A percentile compares a stretch with the other conserved stretches of the same genome.
Evolutionary conservation across 352 stramenopile genomes (phyloP).

Genomic region (Phytopythium oedochilum): DNA sequence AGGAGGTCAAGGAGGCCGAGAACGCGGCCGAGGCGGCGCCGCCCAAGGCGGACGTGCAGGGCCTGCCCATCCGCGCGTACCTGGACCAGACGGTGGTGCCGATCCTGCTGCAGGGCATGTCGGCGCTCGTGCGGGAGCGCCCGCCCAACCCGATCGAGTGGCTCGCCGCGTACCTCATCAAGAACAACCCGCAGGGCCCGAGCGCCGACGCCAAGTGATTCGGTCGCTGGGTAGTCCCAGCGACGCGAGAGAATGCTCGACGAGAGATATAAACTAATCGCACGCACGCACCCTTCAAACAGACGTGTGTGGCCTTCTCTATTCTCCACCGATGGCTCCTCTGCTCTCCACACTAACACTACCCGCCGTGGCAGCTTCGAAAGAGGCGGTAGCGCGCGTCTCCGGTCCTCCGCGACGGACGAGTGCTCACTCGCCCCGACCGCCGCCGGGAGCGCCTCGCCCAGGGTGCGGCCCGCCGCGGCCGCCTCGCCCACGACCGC

Average conservation of each 20-base stretch:
- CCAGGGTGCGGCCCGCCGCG: too few species aligned
- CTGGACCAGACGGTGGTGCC: constrained; percentile 98
- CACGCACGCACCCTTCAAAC: neutral
- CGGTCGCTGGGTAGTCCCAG: neutral
- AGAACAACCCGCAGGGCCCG: constrained; percentile 93
- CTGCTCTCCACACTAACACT: neutral
- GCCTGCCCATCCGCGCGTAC: constrained; percentile 96
- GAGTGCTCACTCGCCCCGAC: constrained; percentile 22
- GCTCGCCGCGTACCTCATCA: constrained; percentile 94
- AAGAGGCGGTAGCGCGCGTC: neutral
- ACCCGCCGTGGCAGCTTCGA: neutral
- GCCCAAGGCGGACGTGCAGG: constrained; percentile 90
- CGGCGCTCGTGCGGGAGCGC: constrained; percentile 96
- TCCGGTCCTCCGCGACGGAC: neutral
- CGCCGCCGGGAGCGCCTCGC: constrained; percentile 17
- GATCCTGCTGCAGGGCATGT: constrained; percentile 98
- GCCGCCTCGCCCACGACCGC: too few species aligned
- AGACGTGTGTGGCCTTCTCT: constrained; percentile 2
- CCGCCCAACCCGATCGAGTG: constrained; percentile 96
- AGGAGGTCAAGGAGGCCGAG: constrained; percentile 57
- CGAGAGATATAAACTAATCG: neutral
- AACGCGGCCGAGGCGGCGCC: constrained; percentile 67
- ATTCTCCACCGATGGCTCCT: neutral
- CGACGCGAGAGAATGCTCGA: neutral
- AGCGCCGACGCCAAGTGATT: constrained; percentile 54